A percentile compares a stretch with the other conserved stretches of the same genome.
Conservation (phyloP, 2,329 filamentous ascomycete species). For the Nigrospora osmanthi region DNA sequence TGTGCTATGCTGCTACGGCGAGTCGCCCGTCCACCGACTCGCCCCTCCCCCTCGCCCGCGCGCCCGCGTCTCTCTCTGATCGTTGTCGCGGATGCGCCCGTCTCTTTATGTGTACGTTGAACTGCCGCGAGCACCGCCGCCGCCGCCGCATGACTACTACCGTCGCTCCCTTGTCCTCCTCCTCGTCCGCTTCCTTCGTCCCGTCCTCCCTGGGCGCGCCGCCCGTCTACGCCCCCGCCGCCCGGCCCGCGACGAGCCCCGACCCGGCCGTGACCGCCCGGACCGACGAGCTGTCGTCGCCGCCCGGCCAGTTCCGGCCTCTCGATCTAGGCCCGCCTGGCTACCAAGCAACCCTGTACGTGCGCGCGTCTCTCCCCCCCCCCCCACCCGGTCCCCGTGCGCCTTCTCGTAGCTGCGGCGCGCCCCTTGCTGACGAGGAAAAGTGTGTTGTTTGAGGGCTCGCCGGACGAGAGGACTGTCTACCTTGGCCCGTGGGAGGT, state of each 20-base stretch:
- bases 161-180: slow-evolving; percentile 20
- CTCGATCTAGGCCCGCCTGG: slow-evolving; percentile 45
- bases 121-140: no score
- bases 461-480: slow-evolving; percentile 37
- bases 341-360: slow-evolving; percentile 45
- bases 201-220: slow-evolving; percentile 39
- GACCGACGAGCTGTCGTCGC: slow-evolving; percentile 29
- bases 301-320: slow-evolving; percentile 31
- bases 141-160: slow-evolving; percentile 3
- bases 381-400: neutral
- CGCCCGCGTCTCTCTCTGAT: no score
- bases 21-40: no score
- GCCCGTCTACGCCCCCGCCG: slow-evolving; percentile 29
- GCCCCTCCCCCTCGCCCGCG: no score
- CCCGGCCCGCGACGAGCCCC: slow-evolving; percentile 33
- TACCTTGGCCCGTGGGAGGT: slow-evolving; percentile 48
- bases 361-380: slow-evolving; percentile 6
- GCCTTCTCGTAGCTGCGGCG: neutral
- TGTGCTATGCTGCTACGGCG: no score
- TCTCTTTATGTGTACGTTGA: no score
- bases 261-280: slow-evolving; percentile 36
- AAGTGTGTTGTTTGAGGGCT: slow-evolving; percentile 43
- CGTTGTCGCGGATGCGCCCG: no score
- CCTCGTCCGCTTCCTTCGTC: slow-evolving; percentile 34
- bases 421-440: slow-evolving; percentile 2